These are phyloP conservation scores for Xylariaceae sp. DNA, from an alignment of 2,329 filamentous ascomycete species.

Conservation along the genomic window DNA sequence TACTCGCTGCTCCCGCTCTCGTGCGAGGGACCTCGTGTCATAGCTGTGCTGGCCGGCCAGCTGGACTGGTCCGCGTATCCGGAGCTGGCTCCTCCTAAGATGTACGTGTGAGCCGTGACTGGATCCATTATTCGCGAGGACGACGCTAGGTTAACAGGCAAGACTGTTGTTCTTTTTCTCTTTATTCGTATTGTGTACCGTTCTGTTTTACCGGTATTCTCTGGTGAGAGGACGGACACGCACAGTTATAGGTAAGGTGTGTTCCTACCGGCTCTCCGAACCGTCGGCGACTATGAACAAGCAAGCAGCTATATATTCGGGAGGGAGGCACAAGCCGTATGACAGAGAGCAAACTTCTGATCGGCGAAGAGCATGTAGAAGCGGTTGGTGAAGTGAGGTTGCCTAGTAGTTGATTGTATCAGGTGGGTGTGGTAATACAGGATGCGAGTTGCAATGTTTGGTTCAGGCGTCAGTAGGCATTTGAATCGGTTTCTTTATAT, in stretches of 20 bases:
- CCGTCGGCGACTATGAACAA: slow-evolving; percentile 18
- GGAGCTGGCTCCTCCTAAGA: slow-evolving; percentile 18
- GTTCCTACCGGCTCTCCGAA: slow-evolving; percentile 2
- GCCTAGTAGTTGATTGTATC: slow-evolving; percentile 13
- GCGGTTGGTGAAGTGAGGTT: slow-evolving; percentile 11
- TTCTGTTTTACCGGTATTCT: slow-evolving; percentile 15
- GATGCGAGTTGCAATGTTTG: slow-evolving; percentile 15
- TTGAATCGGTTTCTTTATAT: slow-evolving; percentile 18
- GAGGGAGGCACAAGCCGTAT: slow-evolving; percentile 7
- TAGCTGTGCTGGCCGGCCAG: slow-evolving; percentile 22
- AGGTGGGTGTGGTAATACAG: slow-evolving; percentile 24
- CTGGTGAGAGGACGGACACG: slow-evolving; percentile 3
- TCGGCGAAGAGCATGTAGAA: slow-evolving; percentile 8
- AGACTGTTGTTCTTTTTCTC: slow-evolving; percentile 2
- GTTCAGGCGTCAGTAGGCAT: slow-evolving; percentile 15
- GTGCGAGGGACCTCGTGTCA: slow-evolving; percentile 28
- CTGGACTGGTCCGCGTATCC: slow-evolving; percentile 11
- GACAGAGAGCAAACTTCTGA: slow-evolving; percentile 15
- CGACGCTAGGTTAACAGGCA: background rate
- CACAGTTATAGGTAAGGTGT: slow-evolving; percentile 1
- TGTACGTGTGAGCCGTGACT: slow-evolving; percentile 17
- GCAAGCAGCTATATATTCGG: slow-evolving; percentile 8
- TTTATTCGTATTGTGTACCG: slow-evolving; percentile 7
- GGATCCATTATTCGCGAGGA: background rate
- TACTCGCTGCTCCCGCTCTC: slow-evolving; percentile 19